Percentiles rank a stretch among this genome's conserved stretches.
Conservation (phyloP, 345 rosid species). For the Euphorbia lathyris region DNA sequence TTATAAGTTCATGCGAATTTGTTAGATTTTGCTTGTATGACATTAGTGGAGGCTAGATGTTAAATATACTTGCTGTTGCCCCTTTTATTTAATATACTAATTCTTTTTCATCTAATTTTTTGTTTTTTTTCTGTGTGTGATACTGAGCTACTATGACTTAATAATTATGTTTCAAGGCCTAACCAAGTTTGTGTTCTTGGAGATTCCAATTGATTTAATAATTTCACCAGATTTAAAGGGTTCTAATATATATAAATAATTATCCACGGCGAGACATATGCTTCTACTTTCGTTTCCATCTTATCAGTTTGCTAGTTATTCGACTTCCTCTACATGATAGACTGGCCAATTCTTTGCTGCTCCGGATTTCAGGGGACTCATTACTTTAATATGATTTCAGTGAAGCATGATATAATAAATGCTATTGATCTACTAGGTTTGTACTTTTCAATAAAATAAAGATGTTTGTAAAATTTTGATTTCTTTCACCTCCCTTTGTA, state of each 20-base stretch:
- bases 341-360: conserved; percentile 18
- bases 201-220: too few relatives aligned
- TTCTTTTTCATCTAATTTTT: neutral
- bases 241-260: neutral
- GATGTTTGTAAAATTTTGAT: neutral
- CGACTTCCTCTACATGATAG: conserved; percentile 10
- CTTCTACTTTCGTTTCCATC: conserved; percentile 6
- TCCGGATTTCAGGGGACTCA: conserved; percentile 74
- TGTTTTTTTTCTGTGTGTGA: too few relatives aligned
- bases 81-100: too few relatives aligned
- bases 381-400: conserved; percentile 96
- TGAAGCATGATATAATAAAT: conserved; percentile 94
- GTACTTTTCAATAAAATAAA: conserved; percentile 12
- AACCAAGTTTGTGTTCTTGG: neutral
- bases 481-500: neutral
- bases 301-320: conserved; percentile 5
- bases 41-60: too few relatives aligned
- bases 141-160: neutral
- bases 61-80: too few relatives aligned
- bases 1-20: too few relatives aligned
- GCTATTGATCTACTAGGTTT: conserved; percentile 93
- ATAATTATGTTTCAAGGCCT: too few relatives aligned
- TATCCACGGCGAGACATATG: neutral
- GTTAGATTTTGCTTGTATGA: too few relatives aligned
- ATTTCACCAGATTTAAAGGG: too few relatives aligned